phyloP scores from a whole-genome alignment of 2,329 filamentous ascomycete genomes.

The Drechslera avenae region DNA sequence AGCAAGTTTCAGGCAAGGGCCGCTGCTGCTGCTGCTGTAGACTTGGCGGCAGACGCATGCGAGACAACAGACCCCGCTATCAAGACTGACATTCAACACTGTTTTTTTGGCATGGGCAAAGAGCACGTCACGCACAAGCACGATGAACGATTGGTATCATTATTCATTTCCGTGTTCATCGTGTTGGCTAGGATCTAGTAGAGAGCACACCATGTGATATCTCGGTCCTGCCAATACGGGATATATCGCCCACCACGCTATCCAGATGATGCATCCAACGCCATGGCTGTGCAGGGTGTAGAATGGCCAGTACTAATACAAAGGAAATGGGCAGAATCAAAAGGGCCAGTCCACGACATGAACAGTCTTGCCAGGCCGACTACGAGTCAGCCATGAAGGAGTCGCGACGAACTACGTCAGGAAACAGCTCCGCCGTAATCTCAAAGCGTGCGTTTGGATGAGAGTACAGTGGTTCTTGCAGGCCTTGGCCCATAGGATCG shows the following conservation, averaged over 20 bases:
- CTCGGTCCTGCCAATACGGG: conserved; percentile 19
- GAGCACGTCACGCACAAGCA: not conserved
- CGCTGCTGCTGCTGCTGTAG: not conserved
- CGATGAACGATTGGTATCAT: conserved; percentile 10
- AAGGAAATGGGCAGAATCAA: conserved; percentile 4
- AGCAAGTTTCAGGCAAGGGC: no score
- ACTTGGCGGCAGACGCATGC: not conserved
- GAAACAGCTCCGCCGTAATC: conserved; percentile 1
- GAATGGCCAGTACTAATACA: conserved; percentile 21
- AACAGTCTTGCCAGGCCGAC: not conserved
- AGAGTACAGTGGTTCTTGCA: not conserved
- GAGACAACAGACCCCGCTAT: not conserved
- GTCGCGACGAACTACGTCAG: not conserved
- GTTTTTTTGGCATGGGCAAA: not conserved
- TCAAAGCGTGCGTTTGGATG: not conserved
- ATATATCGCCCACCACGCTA: conserved; percentile 23
- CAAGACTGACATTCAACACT: not conserved
- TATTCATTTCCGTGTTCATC: conserved; percentile 27
- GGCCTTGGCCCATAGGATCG: not conserved
- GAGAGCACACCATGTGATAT: conserved; percentile 5
- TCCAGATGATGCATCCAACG: conserved; percentile 27
- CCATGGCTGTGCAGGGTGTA: conserved; percentile 20
- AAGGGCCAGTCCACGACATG: not conserved
- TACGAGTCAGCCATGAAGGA: not conserved
- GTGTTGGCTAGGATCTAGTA: conserved; percentile 12